Evolutionary conservation across 805 yeast species (phyloP).

Genomic region (Sugiyamaella floridensis): DNA sequence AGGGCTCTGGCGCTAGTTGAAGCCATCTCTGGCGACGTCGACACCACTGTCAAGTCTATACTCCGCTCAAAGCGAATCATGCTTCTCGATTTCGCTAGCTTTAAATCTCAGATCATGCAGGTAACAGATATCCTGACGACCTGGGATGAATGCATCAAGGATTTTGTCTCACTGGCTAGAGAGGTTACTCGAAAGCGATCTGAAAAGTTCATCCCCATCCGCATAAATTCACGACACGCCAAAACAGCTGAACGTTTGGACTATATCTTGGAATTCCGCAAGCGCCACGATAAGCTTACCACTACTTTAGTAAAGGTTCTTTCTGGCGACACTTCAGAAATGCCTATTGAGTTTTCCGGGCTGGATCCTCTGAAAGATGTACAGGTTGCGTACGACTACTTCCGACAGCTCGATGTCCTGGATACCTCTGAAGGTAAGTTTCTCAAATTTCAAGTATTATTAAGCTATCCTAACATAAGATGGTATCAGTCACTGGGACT

Average conservation of each 20-base stretch:
- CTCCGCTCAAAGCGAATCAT: slow-evolving; percentile 38
- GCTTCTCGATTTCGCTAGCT: slow-evolving; percentile 37
- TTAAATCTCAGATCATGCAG: slow-evolving; percentile 30
- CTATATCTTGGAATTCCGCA: slow-evolving; percentile 41
- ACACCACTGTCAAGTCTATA: slow-evolving; percentile 37
- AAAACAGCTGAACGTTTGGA: slow-evolving; percentile 39
- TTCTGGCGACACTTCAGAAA: slow-evolving; percentile 11
- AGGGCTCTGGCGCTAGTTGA: slow-evolving; percentile 64
- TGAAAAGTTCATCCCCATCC: slow-evolving; percentile 61
- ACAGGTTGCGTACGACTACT: slow-evolving; percentile 36
- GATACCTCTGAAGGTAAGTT: slow-evolving; percentile 29
- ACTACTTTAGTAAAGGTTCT: slow-evolving; percentile 30
- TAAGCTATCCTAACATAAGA: slow-evolving; percentile 4
- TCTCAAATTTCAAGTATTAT: neutral
- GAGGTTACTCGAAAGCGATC: slow-evolving; percentile 68
- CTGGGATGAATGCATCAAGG: slow-evolving; percentile 59
- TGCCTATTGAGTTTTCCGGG: slow-evolving; percentile 19
- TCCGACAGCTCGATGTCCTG: slow-evolving; percentile 34
- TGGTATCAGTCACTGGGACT: slow-evolving; percentile 34
- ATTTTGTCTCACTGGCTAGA: slow-evolving; percentile 58
- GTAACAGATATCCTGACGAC: slow-evolving; percentile 35
- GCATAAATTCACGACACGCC: slow-evolving; percentile 43
- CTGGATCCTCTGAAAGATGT: slow-evolving; percentile 32
- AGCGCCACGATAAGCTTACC: slow-evolving; percentile 46
- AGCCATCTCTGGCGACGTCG: slow-evolving; percentile 52